Evolutionary conservation across 2,329 filamentous ascomycete genomes (phyloP).

Genomic region (Cercospora sesami): DNA sequence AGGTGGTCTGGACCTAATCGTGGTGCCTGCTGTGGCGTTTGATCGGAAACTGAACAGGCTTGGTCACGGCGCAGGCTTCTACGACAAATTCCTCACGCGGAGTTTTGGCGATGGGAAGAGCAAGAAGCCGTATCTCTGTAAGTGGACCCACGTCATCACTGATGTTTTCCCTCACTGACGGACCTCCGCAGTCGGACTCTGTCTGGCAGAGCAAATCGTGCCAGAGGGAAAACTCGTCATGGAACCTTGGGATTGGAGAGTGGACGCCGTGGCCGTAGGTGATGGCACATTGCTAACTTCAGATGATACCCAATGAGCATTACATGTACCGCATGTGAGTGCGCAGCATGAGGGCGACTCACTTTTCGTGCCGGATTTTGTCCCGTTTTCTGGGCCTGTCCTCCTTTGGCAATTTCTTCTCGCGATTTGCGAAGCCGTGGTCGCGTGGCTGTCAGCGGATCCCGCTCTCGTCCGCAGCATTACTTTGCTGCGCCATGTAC

Average conservation of each 20-base stretch:
- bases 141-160: constrained; percentile 30
- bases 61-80: constrained; percentile 95
- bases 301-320: constrained; percentile 70
- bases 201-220: constrained; percentile 82
- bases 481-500: neutral
- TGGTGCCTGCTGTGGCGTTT: constrained; percentile 93
- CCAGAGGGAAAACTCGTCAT: constrained; percentile 68
- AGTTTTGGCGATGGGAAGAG: constrained; percentile 53
- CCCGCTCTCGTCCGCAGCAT: neutral
- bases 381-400: neutral
- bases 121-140: constrained; percentile 61
- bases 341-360: constrained; percentile 19
- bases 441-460: neutral
- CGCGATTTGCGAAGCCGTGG: neutral
- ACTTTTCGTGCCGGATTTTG: neutral
- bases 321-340: constrained; percentile 33
- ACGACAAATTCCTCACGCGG: constrained; percentile 85
- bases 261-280: constrained; percentile 61
- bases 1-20: constrained; percentile 72
- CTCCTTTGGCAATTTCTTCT: neutral
- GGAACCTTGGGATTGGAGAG: constrained; percentile 71
- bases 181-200: constrained; percentile 65
- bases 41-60: constrained; percentile 73
- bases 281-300: constrained; percentile 37
- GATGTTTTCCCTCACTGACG: neutral